Evolutionary conservation across 768 basidiomycete genomes (phyloP).

Genomic region (Cantharellus anzutake): DNA sequence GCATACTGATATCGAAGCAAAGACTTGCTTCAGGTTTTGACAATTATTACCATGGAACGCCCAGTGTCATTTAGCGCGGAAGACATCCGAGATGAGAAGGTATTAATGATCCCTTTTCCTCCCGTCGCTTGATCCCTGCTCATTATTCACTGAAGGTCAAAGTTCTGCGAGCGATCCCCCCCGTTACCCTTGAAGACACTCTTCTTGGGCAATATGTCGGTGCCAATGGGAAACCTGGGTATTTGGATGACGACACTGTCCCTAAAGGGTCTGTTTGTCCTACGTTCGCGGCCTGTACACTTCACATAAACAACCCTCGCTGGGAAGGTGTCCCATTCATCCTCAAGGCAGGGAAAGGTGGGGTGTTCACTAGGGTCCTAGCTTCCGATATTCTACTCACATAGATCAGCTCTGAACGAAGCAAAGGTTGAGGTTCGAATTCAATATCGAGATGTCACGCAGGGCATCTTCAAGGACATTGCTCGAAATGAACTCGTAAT

Average conservation of each 20-base stretch:
- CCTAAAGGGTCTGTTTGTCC: conserved; percentile 85
- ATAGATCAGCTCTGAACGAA: conserved; percentile 68
- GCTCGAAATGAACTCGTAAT: conserved; percentile 94
- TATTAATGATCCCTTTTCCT: conserved; percentile 12
- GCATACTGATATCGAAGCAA: conserved; percentile 10
- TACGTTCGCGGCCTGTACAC: conserved; percentile 77
- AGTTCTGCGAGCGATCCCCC: conserved; percentile 78
- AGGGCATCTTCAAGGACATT: conserved; percentile 93
- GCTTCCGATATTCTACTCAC: background rate
- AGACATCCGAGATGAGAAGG: conserved; percentile 98
- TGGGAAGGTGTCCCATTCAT: conserved; percentile 99
- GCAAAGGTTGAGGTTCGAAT: conserved; percentile 96
- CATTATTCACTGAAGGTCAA: conserved; percentile 47
- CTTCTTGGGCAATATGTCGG: conserved; percentile 88
- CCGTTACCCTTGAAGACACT: conserved; percentile 56
- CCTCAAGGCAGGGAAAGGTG: conserved; percentile 94
- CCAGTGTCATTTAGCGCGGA: conserved; percentile 95
- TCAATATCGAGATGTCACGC: conserved; percentile 94
- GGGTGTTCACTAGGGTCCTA: conserved; percentile 10
- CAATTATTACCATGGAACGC: conserved; percentile 91
- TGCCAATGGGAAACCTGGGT: conserved; percentile 91
- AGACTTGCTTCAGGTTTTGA: conserved; percentile 93
- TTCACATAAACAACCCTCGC: conserved; percentile 86
- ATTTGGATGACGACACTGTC: conserved; percentile 90
- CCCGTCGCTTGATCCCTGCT: background rate